phyloP scores from a whole-genome alignment of 2,329 filamentous ascomycete species.

The Phialophora macrospora region DNA sequence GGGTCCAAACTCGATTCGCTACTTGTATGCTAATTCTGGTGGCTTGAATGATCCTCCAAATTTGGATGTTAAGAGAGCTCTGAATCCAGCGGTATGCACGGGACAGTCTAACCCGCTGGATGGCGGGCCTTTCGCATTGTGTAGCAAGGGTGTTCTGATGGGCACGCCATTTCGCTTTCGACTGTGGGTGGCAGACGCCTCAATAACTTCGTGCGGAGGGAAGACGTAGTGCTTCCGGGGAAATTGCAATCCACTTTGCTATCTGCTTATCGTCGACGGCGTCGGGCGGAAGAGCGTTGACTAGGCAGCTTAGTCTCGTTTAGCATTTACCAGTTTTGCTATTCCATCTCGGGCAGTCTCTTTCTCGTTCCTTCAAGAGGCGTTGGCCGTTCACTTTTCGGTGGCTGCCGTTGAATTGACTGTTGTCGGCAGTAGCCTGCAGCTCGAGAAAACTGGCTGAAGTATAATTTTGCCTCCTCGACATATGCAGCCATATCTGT shows the following conservation, averaged over 20 bases:
- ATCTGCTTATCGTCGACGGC: slow-evolving; percentile 34
- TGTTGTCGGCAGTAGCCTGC: not conserved
- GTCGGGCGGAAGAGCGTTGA: slow-evolving; percentile 27
- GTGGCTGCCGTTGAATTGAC: slow-evolving; percentile 15
- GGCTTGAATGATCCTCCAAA: slow-evolving; percentile 24
- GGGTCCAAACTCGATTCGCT: slow-evolving; percentile 23
- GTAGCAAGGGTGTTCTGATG: slow-evolving; percentile 6
- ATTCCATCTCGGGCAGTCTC: slow-evolving; percentile 11
- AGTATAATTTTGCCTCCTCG: slow-evolving; percentile 13
- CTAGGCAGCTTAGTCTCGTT: slow-evolving; percentile 17
- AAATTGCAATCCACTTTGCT: slow-evolving; percentile 36
- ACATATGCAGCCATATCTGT: slow-evolving; percentile 1
- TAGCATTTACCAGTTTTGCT: slow-evolving; percentile 6
- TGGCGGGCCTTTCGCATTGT: slow-evolving; percentile 1
- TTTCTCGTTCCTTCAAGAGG: slow-evolving; percentile 3
- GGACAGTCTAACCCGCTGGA: not conserved
- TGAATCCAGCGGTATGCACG: slow-evolving; percentile 9
- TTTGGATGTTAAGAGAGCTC: slow-evolving; percentile 10
- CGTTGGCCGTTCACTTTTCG: slow-evolving; percentile 7
- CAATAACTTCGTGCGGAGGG: slow-evolving; percentile 32
- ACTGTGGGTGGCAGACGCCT: slow-evolving; percentile 15
- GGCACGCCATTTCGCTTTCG: slow-evolving; percentile 17
- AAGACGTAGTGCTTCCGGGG: slow-evolving; percentile 37
- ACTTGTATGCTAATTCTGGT: slow-evolving; percentile 15
- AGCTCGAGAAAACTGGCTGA: not conserved